phyloP scores from a whole-genome alignment of 1,284 basidiomycete species.

The Cystobasidium pallidum region DNA sequence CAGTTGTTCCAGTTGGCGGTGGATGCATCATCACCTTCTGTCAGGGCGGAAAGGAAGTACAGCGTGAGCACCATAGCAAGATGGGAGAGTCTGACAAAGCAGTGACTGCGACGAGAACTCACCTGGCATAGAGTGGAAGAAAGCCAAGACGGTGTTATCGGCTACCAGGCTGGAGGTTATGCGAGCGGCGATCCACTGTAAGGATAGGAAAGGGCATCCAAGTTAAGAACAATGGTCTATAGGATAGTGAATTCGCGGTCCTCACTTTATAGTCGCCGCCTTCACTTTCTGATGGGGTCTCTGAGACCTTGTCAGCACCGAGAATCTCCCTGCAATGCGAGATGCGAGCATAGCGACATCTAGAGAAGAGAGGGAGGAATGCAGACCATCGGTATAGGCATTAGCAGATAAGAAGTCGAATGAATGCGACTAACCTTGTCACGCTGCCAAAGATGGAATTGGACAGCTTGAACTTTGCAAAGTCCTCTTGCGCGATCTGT shows the following conservation, averaged over 20 bases:
- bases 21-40: constrained; percentile 61
- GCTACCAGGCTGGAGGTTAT: constrained; percentile 92
- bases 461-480: constrained; percentile 34
- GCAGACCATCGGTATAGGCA: not conserved
- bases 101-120: constrained; percentile 38
- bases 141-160: constrained; percentile 84
- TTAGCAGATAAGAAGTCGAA: not conserved
- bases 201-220: not conserved
- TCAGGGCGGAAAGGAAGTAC: not conserved
- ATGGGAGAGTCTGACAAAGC: too few relatives aligned
- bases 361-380: constrained; percentile 44
- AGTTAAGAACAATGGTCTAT: too few relatives aligned
- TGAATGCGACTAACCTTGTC: constrained; percentile 34
- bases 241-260: too few relatives aligned
- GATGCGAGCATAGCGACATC: constrained; percentile 60
- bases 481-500: constrained; percentile 40
- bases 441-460: constrained; percentile 44
- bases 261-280: constrained; percentile 45
- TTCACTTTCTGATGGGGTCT: constrained; percentile 36
- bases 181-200: constrained; percentile 82
- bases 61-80: too few relatives aligned
- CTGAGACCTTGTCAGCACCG: constrained; percentile 56
- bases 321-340: constrained; percentile 59
- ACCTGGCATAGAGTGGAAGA: constrained; percentile 82
- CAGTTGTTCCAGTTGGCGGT: constrained; percentile 93